phyloP scores from a whole-genome alignment of 257 asterid species.

The Solanum chilense region DNA sequence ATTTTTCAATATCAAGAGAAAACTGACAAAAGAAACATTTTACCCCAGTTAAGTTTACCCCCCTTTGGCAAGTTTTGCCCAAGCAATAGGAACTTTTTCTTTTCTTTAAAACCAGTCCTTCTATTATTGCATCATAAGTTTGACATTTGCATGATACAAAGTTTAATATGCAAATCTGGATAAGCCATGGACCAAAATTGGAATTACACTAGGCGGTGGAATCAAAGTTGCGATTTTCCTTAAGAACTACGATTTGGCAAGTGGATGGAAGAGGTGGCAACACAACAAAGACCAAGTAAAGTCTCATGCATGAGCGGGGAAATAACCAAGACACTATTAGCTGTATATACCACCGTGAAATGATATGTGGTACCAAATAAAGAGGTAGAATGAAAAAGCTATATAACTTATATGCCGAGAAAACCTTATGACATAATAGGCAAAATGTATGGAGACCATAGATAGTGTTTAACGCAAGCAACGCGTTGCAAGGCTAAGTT shows the following conservation, averaged over 20 bases:
- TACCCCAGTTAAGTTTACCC: background rate
- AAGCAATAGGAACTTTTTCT: background rate
- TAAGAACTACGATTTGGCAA: background rate
- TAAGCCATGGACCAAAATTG: background rate
- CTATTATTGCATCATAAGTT: background rate
- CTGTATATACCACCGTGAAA: background rate
- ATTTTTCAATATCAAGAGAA: background rate
- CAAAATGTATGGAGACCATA: background rate
- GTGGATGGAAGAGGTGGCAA: background rate
- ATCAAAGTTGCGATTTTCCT: background rate
- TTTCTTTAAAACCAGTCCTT: background rate
- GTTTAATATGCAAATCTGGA: background rate
- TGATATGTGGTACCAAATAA: background rate
- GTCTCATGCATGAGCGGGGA: background rate
- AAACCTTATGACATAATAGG: background rate
- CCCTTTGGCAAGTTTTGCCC: background rate
- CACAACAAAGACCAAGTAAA: background rate
- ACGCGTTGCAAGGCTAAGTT: background rate
- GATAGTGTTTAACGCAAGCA: background rate
- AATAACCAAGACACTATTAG: background rate
- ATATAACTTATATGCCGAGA: background rate
- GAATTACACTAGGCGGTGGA: background rate
- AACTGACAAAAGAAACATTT: background rate
- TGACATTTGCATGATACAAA: background rate
- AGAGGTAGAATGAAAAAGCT: background rate